Conservation (phyloP, 2,329 filamentous ascomycete genomes). For the Geosmithia putterillii region DNA sequence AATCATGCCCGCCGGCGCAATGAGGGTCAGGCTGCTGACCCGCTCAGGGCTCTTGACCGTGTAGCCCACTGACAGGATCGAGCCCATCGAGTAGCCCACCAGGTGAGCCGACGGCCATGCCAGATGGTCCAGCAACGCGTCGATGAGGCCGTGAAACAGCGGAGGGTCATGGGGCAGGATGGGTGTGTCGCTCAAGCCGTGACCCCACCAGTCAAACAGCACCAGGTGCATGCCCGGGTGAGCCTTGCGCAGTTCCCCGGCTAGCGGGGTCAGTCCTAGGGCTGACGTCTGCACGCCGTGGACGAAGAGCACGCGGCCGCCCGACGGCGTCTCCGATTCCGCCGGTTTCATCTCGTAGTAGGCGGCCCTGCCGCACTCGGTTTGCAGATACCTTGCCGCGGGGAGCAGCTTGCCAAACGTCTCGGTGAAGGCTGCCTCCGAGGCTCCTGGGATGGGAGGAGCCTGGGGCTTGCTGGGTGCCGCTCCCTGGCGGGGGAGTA, state of each 20-base stretch:
- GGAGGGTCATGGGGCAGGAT: slow-evolving; percentile 21
- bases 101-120: slow-evolving; percentile 29
- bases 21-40: slow-evolving; percentile 21
- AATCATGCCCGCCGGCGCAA: slow-evolving; percentile 35
- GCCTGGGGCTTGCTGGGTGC: background rate
- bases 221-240: slow-evolving; percentile 26
- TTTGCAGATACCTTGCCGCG: background rate
- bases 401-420: background rate
- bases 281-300: slow-evolving; percentile 40
- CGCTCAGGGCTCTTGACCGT: slow-evolving; percentile 13
- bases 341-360: background rate
- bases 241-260: slow-evolving; percentile 15
- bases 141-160: slow-evolving; percentile 29
- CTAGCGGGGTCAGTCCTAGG: slow-evolving; percentile 31
- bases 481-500: background rate
- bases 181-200: slow-evolving; percentile 37
- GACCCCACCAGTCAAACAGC: slow-evolving; percentile 38
- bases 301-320: slow-evolving; percentile 23
- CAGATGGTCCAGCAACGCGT: slow-evolving; percentile 23
- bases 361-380: background rate
- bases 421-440: background rate
- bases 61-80: slow-evolving; percentile 23
- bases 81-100: slow-evolving; percentile 38
- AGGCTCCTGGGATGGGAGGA: background rate
- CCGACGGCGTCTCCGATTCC: background rate